Conservation (phyloP, 495 filamentous ascomycete species). For the Penicillium goetzii region DNA sequence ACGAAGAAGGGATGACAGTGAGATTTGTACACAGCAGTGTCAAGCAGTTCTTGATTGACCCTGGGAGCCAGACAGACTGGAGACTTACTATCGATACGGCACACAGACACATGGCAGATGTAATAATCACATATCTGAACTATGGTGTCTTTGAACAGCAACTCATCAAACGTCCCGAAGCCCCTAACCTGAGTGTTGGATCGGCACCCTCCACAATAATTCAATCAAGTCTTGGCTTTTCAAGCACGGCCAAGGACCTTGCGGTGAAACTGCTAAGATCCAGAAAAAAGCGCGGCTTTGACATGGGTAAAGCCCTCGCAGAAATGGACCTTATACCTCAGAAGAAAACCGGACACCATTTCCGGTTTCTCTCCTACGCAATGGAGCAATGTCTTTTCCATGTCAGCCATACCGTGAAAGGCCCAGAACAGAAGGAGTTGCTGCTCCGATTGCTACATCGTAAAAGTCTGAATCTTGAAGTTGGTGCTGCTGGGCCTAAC, state of each 20-base stretch:
- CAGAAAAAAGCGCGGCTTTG: background rate
- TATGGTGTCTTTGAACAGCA: constrained; percentile 30
- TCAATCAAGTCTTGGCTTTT: background rate
- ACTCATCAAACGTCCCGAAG: background rate
- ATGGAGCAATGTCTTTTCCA: background rate
- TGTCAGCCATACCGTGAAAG: background rate
- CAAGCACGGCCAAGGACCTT: background rate
- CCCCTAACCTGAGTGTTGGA: background rate
- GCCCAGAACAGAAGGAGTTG: background rate
- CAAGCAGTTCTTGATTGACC: constrained; percentile 44
- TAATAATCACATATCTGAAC: constrained; percentile 47
- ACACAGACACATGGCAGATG: constrained; percentile 35
- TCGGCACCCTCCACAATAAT: background rate
- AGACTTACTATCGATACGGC: constrained; percentile 17
- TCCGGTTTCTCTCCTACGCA: background rate
- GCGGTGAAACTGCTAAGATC: background rate
- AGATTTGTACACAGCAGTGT: constrained; percentile 49
- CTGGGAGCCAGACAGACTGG: constrained; percentile 22
- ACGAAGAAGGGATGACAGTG: constrained; percentile 48
- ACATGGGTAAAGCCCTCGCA: background rate
- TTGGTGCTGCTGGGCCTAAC: background rate
- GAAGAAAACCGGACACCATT: background rate
- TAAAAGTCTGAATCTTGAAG: background rate
- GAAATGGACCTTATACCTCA: background rate
- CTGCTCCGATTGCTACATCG: background rate